Base-by-base conservation (phyloP, 2,329 filamentous ascomycete species). In the Aspergillus sp. region DNA sequence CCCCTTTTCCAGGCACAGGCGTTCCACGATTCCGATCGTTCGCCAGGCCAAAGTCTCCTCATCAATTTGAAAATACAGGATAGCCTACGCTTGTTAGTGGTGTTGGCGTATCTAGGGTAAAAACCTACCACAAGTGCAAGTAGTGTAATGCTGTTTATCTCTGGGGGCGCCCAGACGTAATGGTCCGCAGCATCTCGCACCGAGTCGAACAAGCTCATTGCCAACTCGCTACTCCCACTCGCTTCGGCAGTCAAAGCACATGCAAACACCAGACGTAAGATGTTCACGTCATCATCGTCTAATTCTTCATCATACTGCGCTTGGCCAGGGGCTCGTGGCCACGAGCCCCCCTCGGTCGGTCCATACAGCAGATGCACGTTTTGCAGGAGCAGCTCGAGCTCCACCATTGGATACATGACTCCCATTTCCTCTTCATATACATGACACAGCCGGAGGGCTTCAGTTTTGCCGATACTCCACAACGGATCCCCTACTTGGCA, bases 341-440 rank as follows among this genome's bases (percentile, higher is more conserved):
- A 56, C 14, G 55, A 11, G 1, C 51, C 50, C 9, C 49, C 49
- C 24, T 63, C 56, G 41, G 50, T 58, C 8, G 57, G 52, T 74
- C 51, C 90, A 83, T 61, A 95, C 77, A 63, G 80, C 76, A 54
- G 68, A 7, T 84, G 84, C 1, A 89, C 87, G 70, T 96, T 89
- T 5, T 79, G 77, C 45, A 91, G 84, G 33, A 95, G 78, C 56
- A 82, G 62, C 59, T 88, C 82, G 27, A 95, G 86, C 61, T 90
- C 84, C 48, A 96, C 70, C 3, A 96, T 85, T 0, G 92, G 92
- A 70, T 96, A 96, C 90, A 96, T 95, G 66, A 93, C 84, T 33
- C 90, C 90, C 73, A 95, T 87, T 70, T 96, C 92, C 65, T 96
- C 91, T 62, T 96, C 89, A 68, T 93, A 93, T 0, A 96, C 79